Evolutionary conservation across 805 yeast species (phyloP).

Genomic region (Kuraishia cidri): DNA sequence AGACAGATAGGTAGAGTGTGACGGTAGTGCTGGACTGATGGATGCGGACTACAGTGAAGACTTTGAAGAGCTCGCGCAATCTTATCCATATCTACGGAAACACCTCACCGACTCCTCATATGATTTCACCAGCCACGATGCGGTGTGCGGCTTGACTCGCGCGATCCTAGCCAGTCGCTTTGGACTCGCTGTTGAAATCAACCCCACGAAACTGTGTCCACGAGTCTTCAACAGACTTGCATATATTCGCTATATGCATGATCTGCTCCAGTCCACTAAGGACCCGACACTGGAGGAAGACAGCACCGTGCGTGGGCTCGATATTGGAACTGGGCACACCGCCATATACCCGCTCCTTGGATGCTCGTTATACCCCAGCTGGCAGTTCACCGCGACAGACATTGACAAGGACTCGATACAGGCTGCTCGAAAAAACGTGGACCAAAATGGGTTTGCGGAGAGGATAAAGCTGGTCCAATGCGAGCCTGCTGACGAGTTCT

Average conservation of each 20-base stretch:
- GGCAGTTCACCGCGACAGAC: slow-evolving; percentile 32
- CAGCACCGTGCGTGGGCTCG: slow-evolving; percentile 19
- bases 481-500: slow-evolving; percentile 8
- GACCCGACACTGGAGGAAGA: not conserved
- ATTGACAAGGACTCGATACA: slow-evolving; percentile 23
- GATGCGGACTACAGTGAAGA: slow-evolving; percentile 1
- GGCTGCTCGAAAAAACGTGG: slow-evolving; percentile 17
- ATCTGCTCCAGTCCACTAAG: slow-evolving; percentile 4
- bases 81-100: slow-evolving; percentile 9
- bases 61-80: slow-evolving; percentile 6
- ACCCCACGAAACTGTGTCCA: slow-evolving; percentile 18
- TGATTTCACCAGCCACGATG: slow-evolving; percentile 13
- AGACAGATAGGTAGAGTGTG: not conserved
- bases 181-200: slow-evolving; percentile 8
- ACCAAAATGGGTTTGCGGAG: slow-evolving; percentile 14
- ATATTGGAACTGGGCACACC: slow-evolving; percentile 41
- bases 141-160: slow-evolving; percentile 11
- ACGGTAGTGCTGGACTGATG: not conserved
- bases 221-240: slow-evolving; percentile 18
- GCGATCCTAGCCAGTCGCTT: slow-evolving; percentile 10
- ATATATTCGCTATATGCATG: slow-evolving; percentile 13
- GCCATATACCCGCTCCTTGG: slow-evolving; percentile 38
- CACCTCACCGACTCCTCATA: slow-evolving; percentile 8
- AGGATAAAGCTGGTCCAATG: slow-evolving; percentile 9
- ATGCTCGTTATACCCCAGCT: slow-evolving; percentile 8